phyloP scores from a whole-genome alignment of 495 filamentous ascomycete species.

The Umbilicaria muhlenbergii region DNA sequence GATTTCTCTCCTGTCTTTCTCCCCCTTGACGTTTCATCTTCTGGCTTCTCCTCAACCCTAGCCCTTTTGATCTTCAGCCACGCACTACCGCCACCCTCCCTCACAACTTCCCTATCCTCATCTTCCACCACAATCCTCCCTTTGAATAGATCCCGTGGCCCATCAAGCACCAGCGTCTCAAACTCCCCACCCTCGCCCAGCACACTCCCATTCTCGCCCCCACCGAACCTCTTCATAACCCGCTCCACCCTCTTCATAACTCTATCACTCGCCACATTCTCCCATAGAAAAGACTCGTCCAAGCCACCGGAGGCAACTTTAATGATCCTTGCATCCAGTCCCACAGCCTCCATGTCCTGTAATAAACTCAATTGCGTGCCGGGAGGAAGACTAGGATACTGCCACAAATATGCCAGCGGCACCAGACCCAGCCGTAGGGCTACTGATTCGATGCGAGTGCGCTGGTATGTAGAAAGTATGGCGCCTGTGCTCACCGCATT shows the following conservation, averaged over 20 bases:
- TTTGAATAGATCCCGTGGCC: constrained; percentile 56
- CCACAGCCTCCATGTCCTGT: constrained; percentile 61
- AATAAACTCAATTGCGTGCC: constrained; percentile 38
- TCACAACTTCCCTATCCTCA: constrained; percentile 32
- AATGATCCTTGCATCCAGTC: constrained; percentile 73
- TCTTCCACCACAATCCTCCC: constrained; percentile 48
- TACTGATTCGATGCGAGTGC: constrained; percentile 83
- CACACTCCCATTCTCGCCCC: constrained; percentile 47
- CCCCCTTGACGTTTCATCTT: constrained; percentile 1
- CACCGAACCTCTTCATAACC: constrained; percentile 52
- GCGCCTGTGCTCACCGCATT: constrained; percentile 83
- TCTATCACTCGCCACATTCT: constrained; percentile 44
- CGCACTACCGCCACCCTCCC: constrained; percentile 56
- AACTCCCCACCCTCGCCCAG: constrained; percentile 93
- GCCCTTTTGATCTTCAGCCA: constrained; percentile 45
- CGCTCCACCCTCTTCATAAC: constrained; percentile 38
- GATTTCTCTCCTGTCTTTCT: no score
- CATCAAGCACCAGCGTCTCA: constrained; percentile 80
- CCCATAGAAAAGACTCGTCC: constrained; percentile 69
- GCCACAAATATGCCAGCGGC: constrained; percentile 81
- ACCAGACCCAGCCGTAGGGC: constrained; percentile 58
- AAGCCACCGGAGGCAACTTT: constrained; percentile 89
- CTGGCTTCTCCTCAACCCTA: constrained; percentile 35
- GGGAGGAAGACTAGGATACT: constrained; percentile 58
- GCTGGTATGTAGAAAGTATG: constrained; percentile 88